A percentile compares a stretch with the other conserved stretches of the same genome.
Conservation (phyloP, 2,329 filamentous ascomycete species). For the Phialophora verrucosa region DNA sequence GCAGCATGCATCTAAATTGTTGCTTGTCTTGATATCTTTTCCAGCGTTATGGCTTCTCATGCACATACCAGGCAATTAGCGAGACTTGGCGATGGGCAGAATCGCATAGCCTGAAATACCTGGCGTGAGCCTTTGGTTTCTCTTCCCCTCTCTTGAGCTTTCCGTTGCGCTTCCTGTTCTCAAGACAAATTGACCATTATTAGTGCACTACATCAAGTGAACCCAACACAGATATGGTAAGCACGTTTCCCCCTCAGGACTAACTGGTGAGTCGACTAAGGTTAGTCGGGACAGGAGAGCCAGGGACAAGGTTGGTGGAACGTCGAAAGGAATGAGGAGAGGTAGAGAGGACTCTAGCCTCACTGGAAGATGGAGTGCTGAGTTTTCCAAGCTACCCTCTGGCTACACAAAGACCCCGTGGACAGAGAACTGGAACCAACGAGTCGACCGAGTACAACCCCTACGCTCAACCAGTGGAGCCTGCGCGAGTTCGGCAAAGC, state of each 20-base stretch:
- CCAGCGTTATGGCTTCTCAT: neutral
- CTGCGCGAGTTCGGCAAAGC: conserved; percentile 10
- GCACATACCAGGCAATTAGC: neutral
- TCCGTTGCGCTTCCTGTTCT: neutral
- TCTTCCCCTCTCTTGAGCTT: neutral
- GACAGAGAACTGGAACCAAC: neutral
- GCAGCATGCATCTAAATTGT: neutral
- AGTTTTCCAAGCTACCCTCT: conserved; percentile 13
- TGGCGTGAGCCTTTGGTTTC: neutral
- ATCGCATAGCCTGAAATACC: neutral
- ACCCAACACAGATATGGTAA: neutral
- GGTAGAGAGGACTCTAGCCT: neutral
- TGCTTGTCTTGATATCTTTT: neutral
- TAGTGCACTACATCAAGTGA: neutral
- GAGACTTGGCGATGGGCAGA: conserved; percentile 4
- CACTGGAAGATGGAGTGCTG: neutral
- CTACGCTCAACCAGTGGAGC: neutral
- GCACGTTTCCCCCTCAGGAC: neutral
- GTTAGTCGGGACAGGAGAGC: neutral
- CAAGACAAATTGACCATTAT: neutral
- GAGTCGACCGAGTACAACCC: conserved; percentile 19
- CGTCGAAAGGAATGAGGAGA: conserved; percentile 3
- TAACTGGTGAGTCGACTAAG: neutral
- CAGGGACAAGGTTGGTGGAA: conserved; percentile 16
- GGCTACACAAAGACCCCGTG: neutral